Base-by-base conservation (phyloP, 129 eudicot species). In the Flaveria linearis region DNA sequence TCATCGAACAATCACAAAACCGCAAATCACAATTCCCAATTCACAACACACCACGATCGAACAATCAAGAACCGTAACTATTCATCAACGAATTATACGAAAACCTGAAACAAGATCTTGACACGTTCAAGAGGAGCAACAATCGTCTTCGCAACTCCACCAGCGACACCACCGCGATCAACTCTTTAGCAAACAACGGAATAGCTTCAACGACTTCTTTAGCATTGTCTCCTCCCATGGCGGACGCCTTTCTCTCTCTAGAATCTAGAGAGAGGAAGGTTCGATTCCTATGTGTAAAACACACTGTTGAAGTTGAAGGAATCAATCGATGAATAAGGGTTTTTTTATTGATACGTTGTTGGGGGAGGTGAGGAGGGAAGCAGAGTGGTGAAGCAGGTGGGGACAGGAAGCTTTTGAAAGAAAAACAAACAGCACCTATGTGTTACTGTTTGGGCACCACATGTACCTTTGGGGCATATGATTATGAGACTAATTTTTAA, bases 81-180 rank as follows among this genome's bases (percentile, higher is more conserved):
- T 16, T 12, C 49, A 70, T 43, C 9, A 28, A 67, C 0, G 10
- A 36, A 36, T 36, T 36, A 14, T 7, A 74, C 2, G 15, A 2
- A 60, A 47, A 94, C 98, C 98, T 94, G 98, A 61, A 94, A 94
- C 80, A 94, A 81, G 82, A 94, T 94, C 88, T 94, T 94, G 82
- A 94, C 73, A 73, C 98, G 98, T 70, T 94, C 98, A 73, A 94
- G 97, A 69, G 98, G 98, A 49, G 98, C 98, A 42, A 94, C 98
- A 76, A 76, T 85, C 22, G 96, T 84, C 68, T 94, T 94, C 1
- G 98, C 96, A 68, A 94, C 71, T 6, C 98, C 98, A 70, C 98
- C 98, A 33, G 98, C 96, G 4, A 89, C 92, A 14, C 97, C 98
- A 8, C 98, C 98, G 33, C 97, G 79, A 94, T 87, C 62, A 94